Conservation (phyloP, 1,284 basidiomycete species). For the Sporisorium reilianum region DNA sequence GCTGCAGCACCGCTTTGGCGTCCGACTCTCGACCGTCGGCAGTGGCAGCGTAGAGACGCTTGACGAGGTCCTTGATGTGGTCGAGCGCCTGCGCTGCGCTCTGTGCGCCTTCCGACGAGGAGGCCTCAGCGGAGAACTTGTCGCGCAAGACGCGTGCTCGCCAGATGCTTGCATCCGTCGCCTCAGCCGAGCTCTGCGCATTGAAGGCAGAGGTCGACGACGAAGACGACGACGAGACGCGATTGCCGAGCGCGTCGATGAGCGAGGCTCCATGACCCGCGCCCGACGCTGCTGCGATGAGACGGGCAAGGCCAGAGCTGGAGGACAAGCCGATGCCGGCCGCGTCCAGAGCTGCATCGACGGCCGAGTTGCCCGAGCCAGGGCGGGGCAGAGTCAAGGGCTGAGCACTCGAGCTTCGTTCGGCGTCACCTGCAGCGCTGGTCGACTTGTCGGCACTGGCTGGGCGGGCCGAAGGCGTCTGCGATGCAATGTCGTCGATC, state of each 20-base stretch:
- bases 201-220: constrained; percentile 27
- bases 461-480: constrained; percentile 74
- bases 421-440: constrained; percentile 79
- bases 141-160: constrained; percentile 59
- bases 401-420: constrained; percentile 30
- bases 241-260: constrained; percentile 25
- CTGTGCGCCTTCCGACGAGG: constrained; percentile 51
- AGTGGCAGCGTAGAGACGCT: constrained; percentile 71
- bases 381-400: constrained; percentile 28
- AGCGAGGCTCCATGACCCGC: constrained; percentile 17
- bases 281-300: constrained; percentile 38
- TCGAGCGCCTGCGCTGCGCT: constrained; percentile 58
- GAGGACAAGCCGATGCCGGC: constrained; percentile 24
- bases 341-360: constrained; percentile 16
- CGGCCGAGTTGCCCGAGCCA: constrained; percentile 5
- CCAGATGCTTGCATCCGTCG: constrained; percentile 63
- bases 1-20: constrained; percentile 74
- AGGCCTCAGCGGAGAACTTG: constrained; percentile 49
- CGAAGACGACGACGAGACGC: constrained; percentile 23
- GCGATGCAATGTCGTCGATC: constrained; percentile 62
- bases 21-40: constrained; percentile 51
- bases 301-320: constrained; percentile 34
- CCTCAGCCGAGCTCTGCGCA: constrained; percentile 40
- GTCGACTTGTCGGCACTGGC: constrained; percentile 81
- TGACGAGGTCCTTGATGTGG: constrained; percentile 54